A percentile compares a stretch with the other conserved stretches of the same genome.
phyloP scores from a whole-genome alignment of 1,139 yeast genomes.

The Protomyces lactucae-debilis region DNA sequence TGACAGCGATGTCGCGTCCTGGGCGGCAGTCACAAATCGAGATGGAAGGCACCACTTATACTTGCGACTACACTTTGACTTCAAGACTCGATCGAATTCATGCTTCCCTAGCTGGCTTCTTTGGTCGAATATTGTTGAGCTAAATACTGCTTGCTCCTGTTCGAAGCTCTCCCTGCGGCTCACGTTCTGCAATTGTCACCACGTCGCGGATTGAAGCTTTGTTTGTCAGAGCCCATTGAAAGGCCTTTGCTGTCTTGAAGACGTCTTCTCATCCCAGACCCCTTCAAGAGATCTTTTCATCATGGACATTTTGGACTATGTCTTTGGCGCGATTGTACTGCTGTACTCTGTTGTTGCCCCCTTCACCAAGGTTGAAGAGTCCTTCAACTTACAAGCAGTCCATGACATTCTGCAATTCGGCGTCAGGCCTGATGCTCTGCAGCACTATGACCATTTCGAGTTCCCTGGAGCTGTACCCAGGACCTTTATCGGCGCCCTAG shows the following conservation, averaged over 20 bases:
- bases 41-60: no score
- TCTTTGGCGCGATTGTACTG: not conserved
- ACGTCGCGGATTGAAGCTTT: not conserved
- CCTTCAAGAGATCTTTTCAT: no score
- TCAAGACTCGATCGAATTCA: no score
- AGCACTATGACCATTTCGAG: constrained; percentile 60
- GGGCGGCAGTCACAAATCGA: no score
- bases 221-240: not conserved
- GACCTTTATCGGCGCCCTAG: constrained; percentile 70
- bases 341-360: constrained; percentile 49
- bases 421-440: constrained; percentile 33
- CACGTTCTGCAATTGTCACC: not conserved
- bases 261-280: no score
- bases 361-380: constrained; percentile 88
- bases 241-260: not conserved
- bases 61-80: no score
- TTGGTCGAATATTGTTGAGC: no score
- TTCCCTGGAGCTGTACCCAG: constrained; percentile 92
- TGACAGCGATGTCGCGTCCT: no score
- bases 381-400: constrained; percentile 84
- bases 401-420: constrained; percentile 76
- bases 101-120: no score
- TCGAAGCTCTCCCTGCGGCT: not conserved
- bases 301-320: not conserved
- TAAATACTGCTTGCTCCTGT: no score